These are phyloP conservation scores for Coniochaeta prunicola DNA, from an alignment of 2,329 filamentous ascomycete genomes.

Conservation along the genomic window DNA sequence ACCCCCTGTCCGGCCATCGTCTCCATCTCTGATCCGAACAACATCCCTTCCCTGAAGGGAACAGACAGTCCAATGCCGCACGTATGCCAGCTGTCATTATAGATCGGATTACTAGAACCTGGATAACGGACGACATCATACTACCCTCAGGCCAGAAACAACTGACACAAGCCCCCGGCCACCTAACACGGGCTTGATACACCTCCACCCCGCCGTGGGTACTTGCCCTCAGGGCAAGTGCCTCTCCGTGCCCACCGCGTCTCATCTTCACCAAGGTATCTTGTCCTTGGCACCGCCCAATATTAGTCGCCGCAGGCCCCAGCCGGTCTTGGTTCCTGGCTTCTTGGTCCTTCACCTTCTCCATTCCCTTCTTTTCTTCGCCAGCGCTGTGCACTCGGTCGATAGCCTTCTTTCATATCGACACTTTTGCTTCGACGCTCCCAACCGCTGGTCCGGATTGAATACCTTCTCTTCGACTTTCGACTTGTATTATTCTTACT, in stretches of 20 bases:
- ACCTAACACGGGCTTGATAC: slow-evolving; percentile 29
- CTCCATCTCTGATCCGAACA: neutral
- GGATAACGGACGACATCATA: slow-evolving; percentile 37
- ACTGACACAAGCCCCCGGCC: slow-evolving; percentile 29
- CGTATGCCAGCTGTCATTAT: slow-evolving; percentile 47
- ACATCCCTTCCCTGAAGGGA: neutral
- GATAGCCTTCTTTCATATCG: slow-evolving; percentile 47
- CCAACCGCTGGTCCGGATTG: slow-evolving; percentile 47
- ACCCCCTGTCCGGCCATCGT: neutral
- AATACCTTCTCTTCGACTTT: slow-evolving; percentile 28
- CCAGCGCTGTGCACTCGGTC: slow-evolving; percentile 43
- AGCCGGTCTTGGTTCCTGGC: slow-evolving; percentile 11
- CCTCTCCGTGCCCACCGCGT: slow-evolving; percentile 11
- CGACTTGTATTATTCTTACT: slow-evolving; percentile 8
- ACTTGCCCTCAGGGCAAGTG: slow-evolving; percentile 29
- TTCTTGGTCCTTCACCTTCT: slow-evolving; percentile 14
- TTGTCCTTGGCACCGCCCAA: slow-evolving; percentile 11
- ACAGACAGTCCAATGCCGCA: slow-evolving; percentile 35
- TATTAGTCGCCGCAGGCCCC: slow-evolving; percentile 19
- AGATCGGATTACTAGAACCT: slow-evolving; percentile 43
- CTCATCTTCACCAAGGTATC: neutral
- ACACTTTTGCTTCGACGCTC: slow-evolving; percentile 22
- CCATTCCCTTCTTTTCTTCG: slow-evolving; percentile 22
- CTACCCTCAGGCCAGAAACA: slow-evolving; percentile 30
- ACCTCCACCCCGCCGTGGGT: slow-evolving; percentile 25